These are phyloP conservation scores for Emmonsiellopsis sp. DNA, from an alignment of 2,329 filamentous ascomycete genomes.

Conservation along the genomic window DNA sequence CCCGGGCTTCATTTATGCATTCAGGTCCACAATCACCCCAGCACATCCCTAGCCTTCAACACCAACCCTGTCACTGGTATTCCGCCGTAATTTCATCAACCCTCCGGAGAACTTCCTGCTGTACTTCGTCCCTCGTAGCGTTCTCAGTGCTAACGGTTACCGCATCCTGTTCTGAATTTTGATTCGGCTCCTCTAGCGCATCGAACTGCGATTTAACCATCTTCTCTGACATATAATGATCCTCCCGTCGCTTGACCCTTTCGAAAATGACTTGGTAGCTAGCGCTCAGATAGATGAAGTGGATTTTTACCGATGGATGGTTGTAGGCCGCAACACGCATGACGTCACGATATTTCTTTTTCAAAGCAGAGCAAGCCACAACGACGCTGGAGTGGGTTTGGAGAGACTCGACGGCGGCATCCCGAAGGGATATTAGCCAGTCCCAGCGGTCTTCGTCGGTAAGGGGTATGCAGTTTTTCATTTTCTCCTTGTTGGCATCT, in stretches of 20 bases:
- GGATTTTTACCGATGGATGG: constrained; percentile 62
- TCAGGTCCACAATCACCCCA: too few relatives aligned
- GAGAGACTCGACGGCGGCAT: constrained; percentile 49
- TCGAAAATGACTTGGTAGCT: constrained; percentile 64
- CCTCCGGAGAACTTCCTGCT: constrained; percentile 10
- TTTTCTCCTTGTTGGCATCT: constrained; percentile 76
- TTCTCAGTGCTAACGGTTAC: constrained; percentile 58
- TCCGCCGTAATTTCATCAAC: constrained; percentile 11
- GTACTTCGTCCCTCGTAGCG: constrained; percentile 43
- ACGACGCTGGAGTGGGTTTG: constrained; percentile 60
- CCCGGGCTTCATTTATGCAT: too few relatives aligned
- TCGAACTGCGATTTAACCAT: constrained; percentile 94
- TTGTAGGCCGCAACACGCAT: constrained; percentile 74
- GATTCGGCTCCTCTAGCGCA: constrained; percentile 67
- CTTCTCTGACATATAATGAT: constrained; percentile 89
- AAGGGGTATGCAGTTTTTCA: constrained; percentile 72
- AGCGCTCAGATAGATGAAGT: constrained; percentile 87
- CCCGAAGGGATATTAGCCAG: constrained; percentile 75
- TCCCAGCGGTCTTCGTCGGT: constrained; percentile 96
- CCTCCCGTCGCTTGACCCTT: constrained; percentile 64
- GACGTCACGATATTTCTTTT: constrained; percentile 93
- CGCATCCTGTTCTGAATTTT: constrained; percentile 60
- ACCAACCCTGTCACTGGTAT: not conserved
- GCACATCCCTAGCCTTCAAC: too few relatives aligned
- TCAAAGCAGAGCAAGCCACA: constrained; percentile 89